Evolutionary conservation across 345 rosid genomes (phyloP).

Genomic region (Corchorus capsularis): DNA sequence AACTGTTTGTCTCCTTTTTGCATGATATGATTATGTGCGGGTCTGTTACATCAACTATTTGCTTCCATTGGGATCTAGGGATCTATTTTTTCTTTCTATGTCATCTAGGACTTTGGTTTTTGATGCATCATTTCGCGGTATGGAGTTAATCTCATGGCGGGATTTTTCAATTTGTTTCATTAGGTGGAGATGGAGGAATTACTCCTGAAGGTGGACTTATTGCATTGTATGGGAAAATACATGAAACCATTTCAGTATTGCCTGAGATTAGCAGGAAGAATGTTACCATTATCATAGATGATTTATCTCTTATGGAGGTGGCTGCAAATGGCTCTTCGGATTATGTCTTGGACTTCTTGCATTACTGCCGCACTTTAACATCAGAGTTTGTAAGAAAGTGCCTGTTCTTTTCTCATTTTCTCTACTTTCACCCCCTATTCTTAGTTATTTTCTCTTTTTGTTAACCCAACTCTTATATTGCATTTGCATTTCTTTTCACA

Average conservation of each 20-base stretch:
- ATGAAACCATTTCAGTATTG: slow-evolving; percentile 40
- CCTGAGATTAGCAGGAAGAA: slow-evolving; percentile 42
- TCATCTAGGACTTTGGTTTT: background rate
- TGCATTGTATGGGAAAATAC: slow-evolving; percentile 58
- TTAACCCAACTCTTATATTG: background rate
- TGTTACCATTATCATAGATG: slow-evolving; percentile 81
- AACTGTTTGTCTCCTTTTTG: too few species aligned
- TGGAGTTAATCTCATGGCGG: background rate
- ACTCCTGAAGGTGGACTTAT: slow-evolving; percentile 42
- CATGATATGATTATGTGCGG: too few species aligned
- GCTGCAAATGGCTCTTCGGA: slow-evolving; percentile 64
- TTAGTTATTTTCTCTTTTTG: background rate
- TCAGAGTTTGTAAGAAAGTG: slow-evolving; percentile 65
- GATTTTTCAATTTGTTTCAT: slow-evolving; percentile 19
- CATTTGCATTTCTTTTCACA: slow-evolving; percentile 28
- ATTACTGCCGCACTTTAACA: slow-evolving; percentile 76
- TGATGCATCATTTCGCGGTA: background rate
- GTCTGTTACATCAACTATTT: background rate
- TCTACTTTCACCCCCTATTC: background rate
- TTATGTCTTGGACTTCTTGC: slow-evolving; percentile 73
- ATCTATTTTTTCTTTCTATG: background rate
- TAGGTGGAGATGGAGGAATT: slow-evolving; percentile 48
- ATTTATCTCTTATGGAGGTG: slow-evolving; percentile 81
- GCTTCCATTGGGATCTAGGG: background rate
- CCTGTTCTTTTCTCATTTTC: background rate